Conservation (phyloP, 768 basidiomycete genomes). For the Tylopilus vinaceipallidus region DNA sequence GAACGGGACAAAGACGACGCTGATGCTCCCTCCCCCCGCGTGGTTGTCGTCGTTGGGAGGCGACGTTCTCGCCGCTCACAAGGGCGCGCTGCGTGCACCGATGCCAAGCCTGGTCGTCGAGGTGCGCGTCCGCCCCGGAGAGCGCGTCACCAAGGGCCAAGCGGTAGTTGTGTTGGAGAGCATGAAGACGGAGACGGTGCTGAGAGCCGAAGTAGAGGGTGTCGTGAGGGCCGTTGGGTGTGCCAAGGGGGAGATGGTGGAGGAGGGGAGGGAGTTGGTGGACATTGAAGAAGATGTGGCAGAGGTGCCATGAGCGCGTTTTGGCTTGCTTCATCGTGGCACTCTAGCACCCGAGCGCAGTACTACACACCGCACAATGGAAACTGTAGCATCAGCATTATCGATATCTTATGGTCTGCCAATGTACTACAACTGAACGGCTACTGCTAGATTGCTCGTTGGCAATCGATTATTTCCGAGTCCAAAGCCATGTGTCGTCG, state of each 20-base stretch:
- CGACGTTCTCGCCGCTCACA: slow-evolving; percentile 51
- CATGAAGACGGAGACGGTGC: slow-evolving; percentile 96
- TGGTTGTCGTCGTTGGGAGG: slow-evolving; percentile 71
- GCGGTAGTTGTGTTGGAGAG: slow-evolving; percentile 85
- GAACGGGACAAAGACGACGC: slow-evolving; percentile 56
- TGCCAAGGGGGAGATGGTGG: slow-evolving; percentile 87
- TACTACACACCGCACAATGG: too few species aligned
- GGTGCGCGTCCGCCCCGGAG: slow-evolving; percentile 74
- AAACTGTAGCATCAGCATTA: too few species aligned
- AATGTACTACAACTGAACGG: too few species aligned
- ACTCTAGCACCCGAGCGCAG: too few species aligned
- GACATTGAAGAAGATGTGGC: slow-evolving; percentile 51
- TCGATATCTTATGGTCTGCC: too few species aligned
- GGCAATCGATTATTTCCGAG: too few species aligned
- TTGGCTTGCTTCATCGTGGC: too few species aligned
- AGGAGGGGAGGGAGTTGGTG: slow-evolving; percentile 79
- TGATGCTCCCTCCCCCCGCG: slow-evolving; percentile 65
- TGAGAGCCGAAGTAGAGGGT: slow-evolving; percentile 69
- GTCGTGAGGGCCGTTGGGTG: slow-evolving; percentile 72
- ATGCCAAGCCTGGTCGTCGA: slow-evolving; percentile 96
- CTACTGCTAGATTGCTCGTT: too few species aligned
- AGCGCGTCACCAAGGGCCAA: slow-evolving; percentile 78
- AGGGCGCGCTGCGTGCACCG: slow-evolving; percentile 73
- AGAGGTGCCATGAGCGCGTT: slow-evolving; percentile 5
- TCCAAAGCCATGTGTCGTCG: too few species aligned